These are phyloP conservation scores for Raphanus sativus DNA, from an alignment of 345 rosid species.

Conservation along the genomic window DNA sequence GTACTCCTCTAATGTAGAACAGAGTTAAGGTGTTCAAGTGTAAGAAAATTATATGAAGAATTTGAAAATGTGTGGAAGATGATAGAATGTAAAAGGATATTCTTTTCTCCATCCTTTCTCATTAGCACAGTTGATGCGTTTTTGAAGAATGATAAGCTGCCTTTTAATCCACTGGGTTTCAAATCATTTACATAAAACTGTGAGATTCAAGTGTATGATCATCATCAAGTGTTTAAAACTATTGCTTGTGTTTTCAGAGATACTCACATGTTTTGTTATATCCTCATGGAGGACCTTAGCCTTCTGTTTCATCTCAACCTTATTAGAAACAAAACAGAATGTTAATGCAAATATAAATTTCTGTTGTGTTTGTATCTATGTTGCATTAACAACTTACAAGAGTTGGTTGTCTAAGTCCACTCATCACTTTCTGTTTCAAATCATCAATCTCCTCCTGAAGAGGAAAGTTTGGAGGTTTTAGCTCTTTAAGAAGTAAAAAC, in stretches of 20 bases:
- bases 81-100: constrained; percentile 32
- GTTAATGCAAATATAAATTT: background rate
- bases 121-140: constrained; percentile 32
- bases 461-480: constrained; percentile 1
- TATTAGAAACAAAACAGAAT: background rate
- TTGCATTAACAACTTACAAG: constrained; percentile 26
- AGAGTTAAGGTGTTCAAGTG: constrained; percentile 31
- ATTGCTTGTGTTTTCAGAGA: background rate
- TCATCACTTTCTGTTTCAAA: constrained; percentile 30
- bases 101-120: constrained; percentile 41
- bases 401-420: constrained; percentile 35
- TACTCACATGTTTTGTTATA: constrained; percentile 39
- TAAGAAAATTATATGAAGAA: background rate
- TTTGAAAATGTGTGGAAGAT: background rate
- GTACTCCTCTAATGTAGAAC: constrained; percentile 30
- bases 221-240: background rate
- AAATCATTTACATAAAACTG: background rate
- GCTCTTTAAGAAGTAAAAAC: background rate
- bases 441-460: constrained; percentile 34
- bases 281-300: constrained; percentile 36
- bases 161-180: constrained; percentile 37
- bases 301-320: constrained; percentile 35
- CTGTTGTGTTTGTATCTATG: background rate
- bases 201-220: constrained; percentile 7
- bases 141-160: constrained; percentile 33